Evolutionary conservation across 169 alveolate species (phyloP).

Genomic region (Cryptosporidium parvum): DNA sequence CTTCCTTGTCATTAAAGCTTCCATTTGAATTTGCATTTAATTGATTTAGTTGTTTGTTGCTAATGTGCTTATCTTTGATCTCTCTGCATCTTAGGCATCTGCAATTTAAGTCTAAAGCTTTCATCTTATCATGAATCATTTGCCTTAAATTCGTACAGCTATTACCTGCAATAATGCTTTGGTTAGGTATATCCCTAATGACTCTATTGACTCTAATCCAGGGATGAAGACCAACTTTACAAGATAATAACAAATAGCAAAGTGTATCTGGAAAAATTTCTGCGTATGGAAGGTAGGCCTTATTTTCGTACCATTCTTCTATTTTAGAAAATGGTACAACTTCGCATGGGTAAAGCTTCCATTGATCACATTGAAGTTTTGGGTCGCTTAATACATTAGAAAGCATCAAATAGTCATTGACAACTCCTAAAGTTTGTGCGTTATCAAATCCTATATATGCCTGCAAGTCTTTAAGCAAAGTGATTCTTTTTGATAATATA

Average conservation of each 20-base stretch:
- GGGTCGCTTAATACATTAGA: conserved; percentile 85
- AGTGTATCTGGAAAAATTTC: conserved; percentile 86
- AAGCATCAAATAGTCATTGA: conserved; percentile 90
- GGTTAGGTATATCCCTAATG: conserved; percentile 94
- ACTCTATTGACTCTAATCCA: conserved; percentile 93
- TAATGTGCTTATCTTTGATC: conserved; percentile 82
- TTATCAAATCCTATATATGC: conserved; percentile 41
- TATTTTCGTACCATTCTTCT: conserved; percentile 89
- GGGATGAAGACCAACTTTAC: conserved; percentile 92
- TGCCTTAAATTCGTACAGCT: conserved; percentile 92
- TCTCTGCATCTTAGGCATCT: conserved; percentile 94
- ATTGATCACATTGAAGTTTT: conserved; percentile 93
- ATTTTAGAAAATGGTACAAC: conserved; percentile 92
- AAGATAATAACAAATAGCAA: conserved; percentile 82
- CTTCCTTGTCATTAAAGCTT: conserved; percentile 63
- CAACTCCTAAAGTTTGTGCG: conserved; percentile 78
- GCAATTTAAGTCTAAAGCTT: conserved; percentile 86
- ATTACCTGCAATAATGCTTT: conserved; percentile 94
- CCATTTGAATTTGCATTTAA: conserved; percentile 72
- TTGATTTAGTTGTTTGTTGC: conserved; percentile 75
- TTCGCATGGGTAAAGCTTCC: conserved; percentile 96
- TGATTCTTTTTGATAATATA: not conserved
- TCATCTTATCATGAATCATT: conserved; percentile 85
- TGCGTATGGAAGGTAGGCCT: conserved; percentile 89
- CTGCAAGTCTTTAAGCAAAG: conserved; percentile 36